Base-by-base conservation (phyloP, 208 protist species). In the Leishmania tarentolae region DNA sequence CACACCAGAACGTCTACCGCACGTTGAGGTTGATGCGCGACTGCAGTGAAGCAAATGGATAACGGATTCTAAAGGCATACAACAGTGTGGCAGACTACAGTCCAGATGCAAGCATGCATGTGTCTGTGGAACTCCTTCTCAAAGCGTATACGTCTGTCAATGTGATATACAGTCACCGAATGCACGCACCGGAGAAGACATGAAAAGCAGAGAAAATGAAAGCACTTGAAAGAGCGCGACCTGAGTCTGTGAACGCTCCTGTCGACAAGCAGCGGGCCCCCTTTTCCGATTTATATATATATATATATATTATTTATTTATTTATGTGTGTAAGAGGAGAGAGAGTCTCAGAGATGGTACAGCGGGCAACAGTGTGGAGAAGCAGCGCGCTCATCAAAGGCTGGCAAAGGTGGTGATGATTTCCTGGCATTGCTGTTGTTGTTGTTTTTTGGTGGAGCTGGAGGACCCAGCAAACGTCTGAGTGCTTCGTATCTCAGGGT, bases 11-110 rank as follows among this genome's bases (percentile, higher is more conserved):
- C 46, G 21, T 59, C 17, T 24, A 47, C 11, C 24, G 11, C 80
- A 57, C 46, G 31, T 74, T 73, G 24, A 47, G 19, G 66, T 13
- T 68, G 47, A 74, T 13, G 8, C 79, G 70, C 70, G 42, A 75
- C 40, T 8, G 31, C 24, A 65, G 53, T 15, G 28, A 15, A 65
- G 53, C 53, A 53, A 19, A 9, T 35, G 15, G 13, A 76, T 19
- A 17, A 47, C 65, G 31, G 37, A 5, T 46, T 70, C 37, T 47
- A 19, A 35, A 42, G 65, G 37, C 65, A 13, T 70, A 37, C 17
- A 70, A 21, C 5, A 37, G 44, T 8, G 17, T 52, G 70, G 19
- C 42, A 24, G 42, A 40, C n/a, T 9, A 53, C 70, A 11, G 42
- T n/a, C 70, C 11, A 15, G 21, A 35, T 13, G 57, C 24, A 17